Conservation (phyloP, 257 asterid genomes). For the Solanum medicagineum region DNA sequence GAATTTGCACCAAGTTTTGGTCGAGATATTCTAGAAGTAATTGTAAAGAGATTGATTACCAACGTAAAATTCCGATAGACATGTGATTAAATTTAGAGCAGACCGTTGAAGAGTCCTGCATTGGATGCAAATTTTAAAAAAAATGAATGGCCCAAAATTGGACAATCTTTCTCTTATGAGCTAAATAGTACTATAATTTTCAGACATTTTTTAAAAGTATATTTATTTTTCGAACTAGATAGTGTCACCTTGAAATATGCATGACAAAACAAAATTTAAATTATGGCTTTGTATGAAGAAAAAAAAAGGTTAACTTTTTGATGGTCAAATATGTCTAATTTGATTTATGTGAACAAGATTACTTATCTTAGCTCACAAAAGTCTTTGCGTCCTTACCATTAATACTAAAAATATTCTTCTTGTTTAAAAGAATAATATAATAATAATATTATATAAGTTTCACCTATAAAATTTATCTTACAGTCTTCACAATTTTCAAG, state of each 20-base stretch:
- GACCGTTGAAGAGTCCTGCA: background rate
- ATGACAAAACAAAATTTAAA: background rate
- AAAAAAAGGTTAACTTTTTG: background rate
- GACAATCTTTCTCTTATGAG: rapidly evolving
- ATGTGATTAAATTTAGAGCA: background rate
- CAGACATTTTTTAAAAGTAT: background rate
- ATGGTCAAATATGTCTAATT: background rate
- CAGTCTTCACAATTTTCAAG: background rate
- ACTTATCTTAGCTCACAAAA: background rate
- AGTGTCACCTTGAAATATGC: background rate
- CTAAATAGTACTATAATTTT: background rate
- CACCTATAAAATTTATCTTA: background rate
- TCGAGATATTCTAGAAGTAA: background rate
- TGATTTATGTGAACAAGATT: background rate
- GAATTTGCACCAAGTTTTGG: background rate
- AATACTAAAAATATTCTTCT: background rate
- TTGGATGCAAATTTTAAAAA: too few relatives aligned
- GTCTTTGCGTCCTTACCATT: background rate
- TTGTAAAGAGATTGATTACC: background rate
- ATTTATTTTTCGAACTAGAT: background rate
- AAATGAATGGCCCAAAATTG: too few relatives aligned
- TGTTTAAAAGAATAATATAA: background rate
- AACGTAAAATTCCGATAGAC: background rate
- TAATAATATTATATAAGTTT: background rate
- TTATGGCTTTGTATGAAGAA: background rate